Percentiles rank a stretch among this genome's conserved stretches.
Conservation (phyloP, 805 yeast species). For the Starmerella floricola region DNA sequence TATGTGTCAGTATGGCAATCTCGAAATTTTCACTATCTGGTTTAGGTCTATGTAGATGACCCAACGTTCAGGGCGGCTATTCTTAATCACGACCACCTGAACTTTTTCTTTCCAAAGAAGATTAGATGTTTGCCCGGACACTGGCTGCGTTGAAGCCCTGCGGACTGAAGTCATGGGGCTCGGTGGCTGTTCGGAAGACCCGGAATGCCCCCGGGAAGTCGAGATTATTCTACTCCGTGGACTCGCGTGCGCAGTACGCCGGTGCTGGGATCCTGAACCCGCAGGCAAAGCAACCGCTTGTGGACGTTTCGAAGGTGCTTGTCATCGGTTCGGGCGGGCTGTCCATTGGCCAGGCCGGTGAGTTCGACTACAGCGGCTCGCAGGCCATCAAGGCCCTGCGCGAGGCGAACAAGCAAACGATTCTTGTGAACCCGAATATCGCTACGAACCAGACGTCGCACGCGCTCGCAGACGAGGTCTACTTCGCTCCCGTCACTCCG, state of each 20-base stretch:
- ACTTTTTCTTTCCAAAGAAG: neutral
- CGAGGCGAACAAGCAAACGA: slow-evolving; percentile 76
- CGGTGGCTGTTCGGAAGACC: slow-evolving; percentile 17
- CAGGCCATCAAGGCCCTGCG: slow-evolving; percentile 93
- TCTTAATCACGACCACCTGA: neutral
- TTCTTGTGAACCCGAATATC: slow-evolving; percentile 86
- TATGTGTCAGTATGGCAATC: neutral
- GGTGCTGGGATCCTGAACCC: slow-evolving; percentile 32
- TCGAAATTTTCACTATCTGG: too few species aligned
- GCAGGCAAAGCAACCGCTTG: slow-evolving; percentile 33
- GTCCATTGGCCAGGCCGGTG: slow-evolving; percentile 97
- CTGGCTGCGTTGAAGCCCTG: slow-evolving; percentile 13
- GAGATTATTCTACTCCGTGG: slow-evolving; percentile 12
- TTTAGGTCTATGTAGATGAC: too few species aligned
- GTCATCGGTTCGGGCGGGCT: slow-evolving; percentile 96
- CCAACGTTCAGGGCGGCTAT: neutral
- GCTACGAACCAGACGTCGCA: slow-evolving; percentile 97
- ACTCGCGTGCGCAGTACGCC: slow-evolving; percentile 24
- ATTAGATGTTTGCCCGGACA: slow-evolving; percentile 12
- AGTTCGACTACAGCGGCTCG: slow-evolving; percentile 88
- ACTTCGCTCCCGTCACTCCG: slow-evolving; percentile 91
- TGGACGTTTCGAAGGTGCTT: slow-evolving; percentile 75
- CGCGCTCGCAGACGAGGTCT: slow-evolving; percentile 87
- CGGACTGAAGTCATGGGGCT: slow-evolving; percentile 13
- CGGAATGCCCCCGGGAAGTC: slow-evolving; percentile 19